phyloP scores from a whole-genome alignment of 2,329 filamentous ascomycete species.

The Fusarium torulosum region DNA sequence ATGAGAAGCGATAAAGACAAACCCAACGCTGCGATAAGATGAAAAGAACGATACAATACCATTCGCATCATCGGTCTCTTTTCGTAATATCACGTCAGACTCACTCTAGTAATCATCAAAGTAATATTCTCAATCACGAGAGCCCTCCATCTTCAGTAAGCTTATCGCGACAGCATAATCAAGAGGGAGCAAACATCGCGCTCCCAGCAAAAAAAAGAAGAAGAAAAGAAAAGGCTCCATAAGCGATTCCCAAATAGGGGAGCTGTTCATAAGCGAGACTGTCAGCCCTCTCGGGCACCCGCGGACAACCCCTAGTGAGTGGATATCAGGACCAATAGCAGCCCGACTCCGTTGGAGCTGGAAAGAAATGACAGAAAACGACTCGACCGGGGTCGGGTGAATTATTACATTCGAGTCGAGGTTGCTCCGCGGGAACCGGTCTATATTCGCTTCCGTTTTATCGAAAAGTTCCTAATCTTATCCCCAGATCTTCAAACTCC shows the following conservation, averaged over 20 bases:
- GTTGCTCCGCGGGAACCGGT: slow-evolving; percentile 2
- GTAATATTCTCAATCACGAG: too few species aligned
- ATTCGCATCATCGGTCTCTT: not conserved
- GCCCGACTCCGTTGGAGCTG: slow-evolving; percentile 21
- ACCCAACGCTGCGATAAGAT: not conserved
- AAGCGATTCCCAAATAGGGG: slow-evolving; percentile 5
- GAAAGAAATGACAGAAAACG: not conserved
- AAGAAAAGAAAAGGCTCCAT: not conserved
- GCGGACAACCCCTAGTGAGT: slow-evolving; percentile 19
- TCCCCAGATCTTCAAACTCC: not conserved
- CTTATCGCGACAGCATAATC: too few species aligned
- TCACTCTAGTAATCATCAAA: not conserved
- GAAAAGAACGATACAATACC: too few species aligned
- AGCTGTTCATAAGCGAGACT: slow-evolving; percentile 22
- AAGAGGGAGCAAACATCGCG: too few species aligned
- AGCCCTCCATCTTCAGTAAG: too few species aligned
- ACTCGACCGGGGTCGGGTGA: not conserved
- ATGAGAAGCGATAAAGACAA: not conserved
- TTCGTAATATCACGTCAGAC: not conserved
- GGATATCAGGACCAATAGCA: not conserved
- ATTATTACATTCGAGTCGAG: not conserved
- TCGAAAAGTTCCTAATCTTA: not conserved
- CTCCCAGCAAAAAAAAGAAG: too few species aligned
- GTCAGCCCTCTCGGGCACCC: slow-evolving; percentile 23
- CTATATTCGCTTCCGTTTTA: not conserved